Evolutionary conservation across 495 filamentous ascomycete species (phyloP), one percentile per base, ranked within the genome.

Genomic region (Aspergillus funiculosus): DNA sequence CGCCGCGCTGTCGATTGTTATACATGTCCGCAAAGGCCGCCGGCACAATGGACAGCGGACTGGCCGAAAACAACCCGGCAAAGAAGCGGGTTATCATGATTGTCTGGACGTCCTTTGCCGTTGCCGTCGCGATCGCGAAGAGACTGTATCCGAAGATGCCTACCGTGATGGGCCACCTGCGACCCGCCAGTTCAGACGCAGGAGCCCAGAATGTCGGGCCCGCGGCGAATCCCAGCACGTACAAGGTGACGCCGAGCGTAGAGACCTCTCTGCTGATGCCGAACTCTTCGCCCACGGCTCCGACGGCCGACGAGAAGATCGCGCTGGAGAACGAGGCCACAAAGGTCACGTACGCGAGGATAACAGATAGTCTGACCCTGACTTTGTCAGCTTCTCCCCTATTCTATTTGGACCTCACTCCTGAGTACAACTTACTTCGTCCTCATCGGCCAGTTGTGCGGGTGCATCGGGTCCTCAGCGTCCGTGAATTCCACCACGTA

Each of bases 151-250:
- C 54, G 29, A 76, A 58, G 27, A 75, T 59, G 9, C 76, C 77
- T n/a, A 69, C 43, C 17, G 74, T 68, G 4, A 84, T 64, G 0
- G 78, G 80, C 53, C 58, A 57, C 43, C 66, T 71, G 25, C 74
- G 56, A 6, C 89, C 89, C 48, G 77, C 79, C 24, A 95, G 66
- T 59, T 95, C 89, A 15, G 82, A 87, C 3, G 88, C 65, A 0
- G 89, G 89, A 0, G 72, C 77, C 67, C 71, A 83, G 11, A 81
- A 17, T 0, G 74, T 62, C 5, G 79, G 80, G 6, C 77, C 78
- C 0, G 69, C 46, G 3, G 68, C 61, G 45, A 72, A 75, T 0
- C 71, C 78, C n/a, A 82, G 43, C 0, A 84, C 69, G 45, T 78
- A 77, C 1, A 83, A 53, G 3, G 63, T 70, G 0, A 75, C 71